phyloP scores from a whole-genome alignment of 495 filamentous ascomycete species.

The Penicillium maclennaniae region DNA sequence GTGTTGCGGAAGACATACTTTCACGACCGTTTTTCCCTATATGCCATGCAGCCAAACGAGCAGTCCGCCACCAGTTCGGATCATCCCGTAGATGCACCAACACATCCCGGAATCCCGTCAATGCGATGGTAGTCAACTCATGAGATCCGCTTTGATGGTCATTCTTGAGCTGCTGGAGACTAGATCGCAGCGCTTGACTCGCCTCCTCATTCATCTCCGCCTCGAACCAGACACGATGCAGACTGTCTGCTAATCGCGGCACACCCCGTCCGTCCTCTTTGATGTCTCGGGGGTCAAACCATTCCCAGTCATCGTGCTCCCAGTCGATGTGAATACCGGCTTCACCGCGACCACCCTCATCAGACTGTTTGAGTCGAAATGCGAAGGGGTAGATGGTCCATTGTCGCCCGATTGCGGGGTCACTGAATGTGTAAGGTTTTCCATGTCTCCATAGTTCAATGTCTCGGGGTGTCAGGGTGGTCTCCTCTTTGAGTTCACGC shows the following conservation, averaged over 20 bases:
- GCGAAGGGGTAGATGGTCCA: slow-evolving; percentile 65
- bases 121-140: slow-evolving; percentile 49
- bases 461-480: slow-evolving; percentile 42
- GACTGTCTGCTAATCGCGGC: slow-evolving; percentile 51
- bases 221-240: slow-evolving; percentile 57
- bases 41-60: slow-evolving; percentile 60
- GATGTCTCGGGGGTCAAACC: slow-evolving; percentile 49
- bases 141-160: slow-evolving; percentile 57
- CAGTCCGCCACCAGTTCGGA: slow-evolving; percentile 47
- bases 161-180: slow-evolving; percentile 42
- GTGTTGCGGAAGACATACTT: slow-evolving; percentile 60
- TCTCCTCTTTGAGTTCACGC: slow-evolving; percentile 63
- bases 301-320: slow-evolving; percentile 58
- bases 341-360: slow-evolving; percentile 24
- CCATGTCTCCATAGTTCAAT: slow-evolving; percentile 53
- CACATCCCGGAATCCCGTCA: slow-evolving; percentile 45
- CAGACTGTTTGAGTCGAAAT: slow-evolving; percentile 45
- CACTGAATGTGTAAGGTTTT: slow-evolving; percentile 54
- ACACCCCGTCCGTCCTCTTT: slow-evolving; percentile 45
- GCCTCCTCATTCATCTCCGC: slow-evolving; percentile 37
- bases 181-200: slow-evolving; percentile 38
- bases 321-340: slow-evolving; percentile 53
- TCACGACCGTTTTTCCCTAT: slow-evolving; percentile 58
- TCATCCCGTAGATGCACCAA: slow-evolving; percentile 20
- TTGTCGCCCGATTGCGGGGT: slow-evolving; percentile 46